Evolutionary conservation across 495 filamentous ascomycete genomes (phyloP), one percentile per base, ranked within the genome.

Genomic region (Xylaria sp.): DNA sequence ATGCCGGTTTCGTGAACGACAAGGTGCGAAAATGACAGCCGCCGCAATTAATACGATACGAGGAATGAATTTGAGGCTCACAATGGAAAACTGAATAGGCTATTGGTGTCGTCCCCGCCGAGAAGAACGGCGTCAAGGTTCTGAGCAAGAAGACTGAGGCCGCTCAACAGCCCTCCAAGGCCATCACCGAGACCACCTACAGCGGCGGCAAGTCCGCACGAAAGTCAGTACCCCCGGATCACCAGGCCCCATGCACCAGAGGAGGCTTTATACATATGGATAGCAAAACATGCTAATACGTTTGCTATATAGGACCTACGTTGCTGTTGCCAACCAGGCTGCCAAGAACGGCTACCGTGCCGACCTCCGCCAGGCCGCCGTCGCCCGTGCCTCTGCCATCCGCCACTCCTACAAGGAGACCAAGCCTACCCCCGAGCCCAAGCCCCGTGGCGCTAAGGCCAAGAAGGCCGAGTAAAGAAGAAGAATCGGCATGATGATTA

Each of bases 1-100:
- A 97, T 83, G 92, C 93, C 71, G 96, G 96, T 72, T 94, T 92
- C 81, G 88, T 94, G 79, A 97, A 97, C 85, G 90, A 90, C 83
- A 95, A 98, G 93, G 95, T 97, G 91, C 81, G 77, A 76, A 14
- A 55, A 50, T 46, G 48, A 69, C 72, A 64, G 55, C 43, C 35
- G 11, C 21, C 29, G 40, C 61, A 61, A 40, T 7, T 37, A n/a
- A 64, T 21, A 41, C 48, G 40, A 58, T 52, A 26, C 11, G 35
- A 69, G 68, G 65, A 75, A 68, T n/a, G n/a, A 26, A 41, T 43
- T 43, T 15, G 44, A 68, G 76, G 72, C 73, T 78, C 57, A 82
- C 75, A 68, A 48, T 66, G 55, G 46, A 61, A 57, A 67, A 74
- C 29, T 55, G n/a, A 67, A 62, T 79, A 97, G 93, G 95, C 95